These are phyloP conservation scores for Prunus davidiana DNA, from an alignment of 306 rosid species.

Conservation along the genomic window DNA sequence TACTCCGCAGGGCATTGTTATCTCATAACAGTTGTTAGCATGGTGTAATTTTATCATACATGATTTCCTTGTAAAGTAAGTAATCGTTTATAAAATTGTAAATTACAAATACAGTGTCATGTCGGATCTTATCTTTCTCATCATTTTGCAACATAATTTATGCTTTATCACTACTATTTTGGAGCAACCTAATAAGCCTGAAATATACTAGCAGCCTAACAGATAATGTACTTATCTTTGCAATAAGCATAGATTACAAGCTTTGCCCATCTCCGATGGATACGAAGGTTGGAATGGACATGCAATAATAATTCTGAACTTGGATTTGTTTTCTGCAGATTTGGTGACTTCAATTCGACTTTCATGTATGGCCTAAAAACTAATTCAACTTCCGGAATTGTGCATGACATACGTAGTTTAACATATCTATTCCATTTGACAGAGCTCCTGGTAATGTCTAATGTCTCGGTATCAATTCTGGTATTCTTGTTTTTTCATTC, in stretches of 20 bases:
- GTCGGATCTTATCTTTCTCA: not conserved
- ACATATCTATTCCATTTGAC: not conserved
- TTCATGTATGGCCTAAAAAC: not conserved
- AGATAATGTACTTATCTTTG: not conserved
- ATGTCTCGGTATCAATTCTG: not conserved
- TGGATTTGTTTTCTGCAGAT: not conserved
- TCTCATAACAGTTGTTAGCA: not conserved
- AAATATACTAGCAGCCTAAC: not conserved
- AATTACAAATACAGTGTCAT: not conserved
- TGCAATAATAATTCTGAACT: not conserved
- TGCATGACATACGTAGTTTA: not conserved
- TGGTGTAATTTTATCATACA: not conserved
- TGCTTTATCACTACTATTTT: conserved; percentile 3
- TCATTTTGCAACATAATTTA: not conserved
- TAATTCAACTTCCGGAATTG: not conserved
- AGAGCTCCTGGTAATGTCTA: conserved; percentile 2
- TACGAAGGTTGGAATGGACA: not conserved
- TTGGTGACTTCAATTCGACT: not conserved
- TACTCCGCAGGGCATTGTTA: not conserved
- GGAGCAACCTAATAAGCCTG: not conserved
- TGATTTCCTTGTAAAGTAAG: not conserved
- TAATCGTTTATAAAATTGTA: not conserved
- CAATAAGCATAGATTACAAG: not conserved
- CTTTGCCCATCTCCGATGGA: not conserved
- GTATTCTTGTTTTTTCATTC: not conserved